phyloP scores from a whole-genome alignment of 2,329 filamentous ascomycete genomes.

The Metarhizium guizhouense region DNA sequence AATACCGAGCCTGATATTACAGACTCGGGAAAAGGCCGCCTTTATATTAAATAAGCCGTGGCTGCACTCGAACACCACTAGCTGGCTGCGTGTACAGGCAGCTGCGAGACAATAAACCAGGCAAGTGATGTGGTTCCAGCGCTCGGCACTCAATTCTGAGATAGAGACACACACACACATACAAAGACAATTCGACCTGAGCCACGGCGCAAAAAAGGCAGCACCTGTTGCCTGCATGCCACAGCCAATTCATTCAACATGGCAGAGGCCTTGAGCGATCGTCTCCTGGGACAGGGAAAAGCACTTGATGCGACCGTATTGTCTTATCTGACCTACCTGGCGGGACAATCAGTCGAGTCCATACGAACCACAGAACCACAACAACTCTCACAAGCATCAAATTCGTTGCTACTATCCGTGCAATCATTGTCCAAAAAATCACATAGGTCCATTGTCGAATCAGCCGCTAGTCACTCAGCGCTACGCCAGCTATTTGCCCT shows the following conservation, averaged over 20 bases:
- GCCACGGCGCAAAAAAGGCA: neutral
- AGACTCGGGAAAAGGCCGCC: too few species aligned
- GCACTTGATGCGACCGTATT: conserved; percentile 43
- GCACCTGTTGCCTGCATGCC: neutral
- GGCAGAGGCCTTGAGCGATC: conserved; percentile 27
- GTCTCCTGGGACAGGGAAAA: conserved; percentile 20
- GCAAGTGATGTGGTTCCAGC: too few species aligned
- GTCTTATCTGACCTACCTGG: conserved; percentile 68
- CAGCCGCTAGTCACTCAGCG: conserved; percentile 67
- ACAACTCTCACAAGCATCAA: conserved; percentile 69
- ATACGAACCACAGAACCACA: conserved; percentile 69
- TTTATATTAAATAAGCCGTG: too few species aligned
- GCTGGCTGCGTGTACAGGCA: too few species aligned
- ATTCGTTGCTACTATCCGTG: conserved; percentile 72
- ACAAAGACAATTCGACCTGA: neutral
- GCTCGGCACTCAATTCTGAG: neutral
- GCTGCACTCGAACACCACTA: too few species aligned
- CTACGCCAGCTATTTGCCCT: conserved; percentile 63
- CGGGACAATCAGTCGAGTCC: conserved; percentile 65
- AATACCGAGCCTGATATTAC: too few species aligned
- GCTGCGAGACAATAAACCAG: too few species aligned
- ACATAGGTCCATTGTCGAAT: conserved; percentile 74
- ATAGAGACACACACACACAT: neutral
- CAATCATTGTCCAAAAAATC: conserved; percentile 86
- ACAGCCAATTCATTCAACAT: conserved; percentile 13